Evolutionary conservation across 768 basidiomycete species (phyloP).

Genomic region (Termitomyces sp.): DNA sequence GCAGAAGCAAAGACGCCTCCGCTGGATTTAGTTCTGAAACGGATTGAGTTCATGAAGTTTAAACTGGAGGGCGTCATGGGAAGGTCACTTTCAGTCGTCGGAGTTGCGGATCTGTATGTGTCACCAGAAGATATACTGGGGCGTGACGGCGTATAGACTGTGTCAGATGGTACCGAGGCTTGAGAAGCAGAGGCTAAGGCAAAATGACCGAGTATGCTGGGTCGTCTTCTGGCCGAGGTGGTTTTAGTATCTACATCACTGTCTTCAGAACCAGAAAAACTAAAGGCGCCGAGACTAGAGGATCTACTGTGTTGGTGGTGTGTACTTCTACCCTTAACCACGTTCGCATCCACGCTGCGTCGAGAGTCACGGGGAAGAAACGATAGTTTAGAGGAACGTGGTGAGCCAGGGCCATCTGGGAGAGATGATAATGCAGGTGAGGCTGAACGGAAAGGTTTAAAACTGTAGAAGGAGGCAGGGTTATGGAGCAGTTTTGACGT

Average conservation of each 20-base stretch:
- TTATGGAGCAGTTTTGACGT: constrained; percentile 31
- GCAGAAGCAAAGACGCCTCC: constrained; percentile 28
- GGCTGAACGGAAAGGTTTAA: constrained; percentile 41
- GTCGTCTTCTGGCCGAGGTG: constrained; percentile 50
- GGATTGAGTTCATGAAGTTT: constrained; percentile 39
- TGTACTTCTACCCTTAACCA: constrained; percentile 18
- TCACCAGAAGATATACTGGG: constrained; percentile 61
- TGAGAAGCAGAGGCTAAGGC: constrained; percentile 44
- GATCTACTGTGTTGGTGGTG: constrained; percentile 42
- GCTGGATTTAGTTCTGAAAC: constrained; percentile 29
- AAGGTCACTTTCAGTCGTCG: constrained; percentile 42
- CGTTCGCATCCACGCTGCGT: constrained; percentile 25
- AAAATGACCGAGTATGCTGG: constrained; percentile 65
- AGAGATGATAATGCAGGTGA: constrained; percentile 33
- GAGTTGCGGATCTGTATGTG: constrained; percentile 49
- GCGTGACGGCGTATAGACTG: constrained; percentile 40
- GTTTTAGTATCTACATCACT: constrained; percentile 12
- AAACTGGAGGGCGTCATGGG: constrained; percentile 36
- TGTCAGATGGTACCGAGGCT: constrained; percentile 39
- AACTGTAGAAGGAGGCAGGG: constrained; percentile 37
- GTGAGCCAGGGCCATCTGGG: constrained; percentile 26
- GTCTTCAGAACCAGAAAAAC: constrained; percentile 11
- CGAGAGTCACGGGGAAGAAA: constrained; percentile 41
- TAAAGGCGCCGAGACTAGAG: constrained; percentile 45
- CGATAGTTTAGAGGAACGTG: constrained; percentile 39